A percentile compares a stretch with the other conserved stretches of the same genome.
These are phyloP conservation scores for Backusella parvicylindrica DNA, from an alignment of 192 early-diverging fungal genomes.

Conservation along the genomic window DNA sequence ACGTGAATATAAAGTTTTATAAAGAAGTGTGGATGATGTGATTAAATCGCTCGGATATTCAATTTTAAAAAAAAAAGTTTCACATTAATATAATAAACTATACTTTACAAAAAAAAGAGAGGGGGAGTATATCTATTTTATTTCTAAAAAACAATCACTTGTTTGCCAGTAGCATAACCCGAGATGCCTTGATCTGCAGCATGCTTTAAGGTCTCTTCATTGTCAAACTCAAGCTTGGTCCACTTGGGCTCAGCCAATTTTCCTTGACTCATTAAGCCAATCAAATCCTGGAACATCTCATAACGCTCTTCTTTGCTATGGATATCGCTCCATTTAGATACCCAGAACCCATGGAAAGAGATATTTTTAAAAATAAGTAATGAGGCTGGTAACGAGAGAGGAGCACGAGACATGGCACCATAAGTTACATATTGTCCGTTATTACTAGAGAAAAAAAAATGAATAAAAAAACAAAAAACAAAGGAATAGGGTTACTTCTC, in stretches of 20 bases:
- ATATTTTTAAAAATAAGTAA: slow-evolving; percentile 85
- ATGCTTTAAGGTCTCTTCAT: slow-evolving; percentile 15
- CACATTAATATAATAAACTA: background rate
- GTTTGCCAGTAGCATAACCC: slow-evolving; percentile 37
- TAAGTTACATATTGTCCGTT: slow-evolving; percentile 73
- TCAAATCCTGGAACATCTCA: slow-evolving; percentile 57
- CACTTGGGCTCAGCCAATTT: slow-evolving; percentile 44
- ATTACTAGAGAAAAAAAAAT: slow-evolving; percentile 25
- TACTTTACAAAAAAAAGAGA: too few species aligned
- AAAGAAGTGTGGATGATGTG: background rate
- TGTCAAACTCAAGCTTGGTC: slow-evolving; percentile 35
- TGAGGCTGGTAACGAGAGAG: slow-evolving; percentile 78
- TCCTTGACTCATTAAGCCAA: slow-evolving; percentile 43
- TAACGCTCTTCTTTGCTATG: slow-evolving; percentile 36
- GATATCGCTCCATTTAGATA: slow-evolving; percentile 78
- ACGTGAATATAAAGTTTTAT: background rate
- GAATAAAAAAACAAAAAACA: background rate
- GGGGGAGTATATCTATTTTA: background rate
- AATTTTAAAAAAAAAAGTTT: background rate
- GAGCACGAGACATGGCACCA: slow-evolving; percentile 90
- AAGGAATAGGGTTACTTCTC: background rate
- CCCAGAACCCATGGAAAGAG: slow-evolving; percentile 85
- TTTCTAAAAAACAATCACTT: slow-evolving; percentile 40
- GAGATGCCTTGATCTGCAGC: slow-evolving; percentile 38
- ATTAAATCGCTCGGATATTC: background rate